phyloP scores from a whole-genome alignment of 1,284 basidiomycete genomes.

The Mycosarcoma mackinlayi region DNA sequence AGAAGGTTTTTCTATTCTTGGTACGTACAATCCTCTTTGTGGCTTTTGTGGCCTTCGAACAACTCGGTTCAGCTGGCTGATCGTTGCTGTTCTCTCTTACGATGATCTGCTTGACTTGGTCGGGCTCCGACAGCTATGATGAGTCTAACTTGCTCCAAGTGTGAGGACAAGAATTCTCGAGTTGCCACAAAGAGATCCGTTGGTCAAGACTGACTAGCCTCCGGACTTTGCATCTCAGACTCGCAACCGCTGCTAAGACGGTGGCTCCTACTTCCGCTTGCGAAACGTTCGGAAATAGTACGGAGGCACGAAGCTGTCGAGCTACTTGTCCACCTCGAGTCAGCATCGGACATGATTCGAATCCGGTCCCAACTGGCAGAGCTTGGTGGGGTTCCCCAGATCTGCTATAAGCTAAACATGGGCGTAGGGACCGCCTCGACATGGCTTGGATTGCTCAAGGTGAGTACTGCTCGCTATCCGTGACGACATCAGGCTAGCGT shows the following conservation, averaged over 20 bases:
- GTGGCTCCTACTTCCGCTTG: conserved; percentile 41
- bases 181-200: too few relatives aligned
- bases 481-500: too few relatives aligned
- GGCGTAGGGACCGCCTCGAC: conserved; percentile 20
- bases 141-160: conserved; percentile 31
- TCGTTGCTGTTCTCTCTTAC: too few relatives aligned
- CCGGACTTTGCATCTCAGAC: too few relatives aligned
- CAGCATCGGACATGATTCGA: conserved; percentile 12
- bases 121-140: conserved; percentile 16
- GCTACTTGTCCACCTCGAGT: conserved; percentile 26
- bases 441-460: conserved; percentile 32
- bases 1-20: conserved; percentile 39
- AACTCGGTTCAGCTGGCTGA: too few relatives aligned
- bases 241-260: conserved; percentile 32
- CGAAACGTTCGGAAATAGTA: conserved; percentile 17
- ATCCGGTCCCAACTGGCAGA: conserved; percentile 24
- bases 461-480: conserved; percentile 2
- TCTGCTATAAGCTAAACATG: conserved; percentile 33
- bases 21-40: too few relatives aligned
- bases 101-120: too few relatives aligned
- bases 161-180: conserved; percentile 4
- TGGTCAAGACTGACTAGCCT: background rate
- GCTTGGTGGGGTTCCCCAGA: conserved; percentile 23
- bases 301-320: conserved; percentile 44
- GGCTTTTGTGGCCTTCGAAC: too few relatives aligned